A percentile compares a stretch with the other conserved stretches of the same genome.
Evolutionary conservation across 306 rosid species (phyloP).

Genomic region (Alnus rubra): DNA sequence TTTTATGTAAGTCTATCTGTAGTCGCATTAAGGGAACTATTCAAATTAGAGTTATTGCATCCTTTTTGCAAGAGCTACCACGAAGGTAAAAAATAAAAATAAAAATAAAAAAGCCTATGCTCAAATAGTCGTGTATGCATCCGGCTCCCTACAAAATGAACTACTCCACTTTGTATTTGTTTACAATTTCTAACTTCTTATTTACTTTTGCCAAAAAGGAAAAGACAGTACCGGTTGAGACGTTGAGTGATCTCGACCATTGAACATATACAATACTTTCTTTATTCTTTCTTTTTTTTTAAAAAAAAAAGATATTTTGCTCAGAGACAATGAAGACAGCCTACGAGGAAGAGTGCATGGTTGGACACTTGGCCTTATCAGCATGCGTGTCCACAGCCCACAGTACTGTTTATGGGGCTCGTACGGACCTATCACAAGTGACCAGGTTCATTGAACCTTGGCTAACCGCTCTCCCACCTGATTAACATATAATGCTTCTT

Average conservation of each 20-base stretch:
- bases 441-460: conserved; percentile 60
- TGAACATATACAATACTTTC: not conserved
- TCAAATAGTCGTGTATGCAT: too few relatives aligned
- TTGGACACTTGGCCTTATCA: conserved; percentile 6
- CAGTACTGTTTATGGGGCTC: not conserved
- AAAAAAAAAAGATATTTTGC: not conserved
- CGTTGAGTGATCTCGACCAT: conserved; percentile 5
- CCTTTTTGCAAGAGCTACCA: too few relatives aligned
- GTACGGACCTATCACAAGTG: conserved; percentile 1
- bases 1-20: too few relatives aligned
- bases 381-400: not conserved
- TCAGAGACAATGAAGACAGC: not conserved
- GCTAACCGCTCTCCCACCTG: not conserved
- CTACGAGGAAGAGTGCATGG: conserved; percentile 3
- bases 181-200: too few relatives aligned
- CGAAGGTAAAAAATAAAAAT: too few relatives aligned
- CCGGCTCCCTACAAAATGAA: not conserved
- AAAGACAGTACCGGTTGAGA: not conserved
- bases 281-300: not conserved
- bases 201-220: not conserved
- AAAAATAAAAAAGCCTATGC: too few relatives aligned
- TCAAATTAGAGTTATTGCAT: too few relatives aligned
- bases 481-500: conserved; percentile 18
- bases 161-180: too few relatives aligned
- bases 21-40: too few relatives aligned